Base-by-base conservation (phyloP, 2,329 filamentous ascomycete genomes). In the Botryosphaeria agaves region DNA sequence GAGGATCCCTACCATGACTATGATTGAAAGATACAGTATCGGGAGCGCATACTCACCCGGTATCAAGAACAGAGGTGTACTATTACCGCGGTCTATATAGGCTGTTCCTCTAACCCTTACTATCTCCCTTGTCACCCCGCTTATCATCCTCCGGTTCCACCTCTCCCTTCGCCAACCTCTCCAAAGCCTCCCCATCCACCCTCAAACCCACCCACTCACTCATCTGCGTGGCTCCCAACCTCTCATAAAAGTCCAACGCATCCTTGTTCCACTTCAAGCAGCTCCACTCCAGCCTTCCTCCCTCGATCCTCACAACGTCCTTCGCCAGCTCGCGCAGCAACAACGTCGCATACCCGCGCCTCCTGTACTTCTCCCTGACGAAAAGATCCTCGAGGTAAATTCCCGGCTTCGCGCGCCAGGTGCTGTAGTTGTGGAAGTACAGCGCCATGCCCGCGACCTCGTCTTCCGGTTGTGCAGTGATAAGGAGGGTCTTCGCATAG, bases 371-470 rank as follows among this genome's bases (percentile, higher is more conserved):
- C 1, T 72, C 66, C 41, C 72, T 65, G 24, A 98, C 82, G 46
- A 76, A 93, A n/a, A 95, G 61, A 48, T 95, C 87, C 53, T 95
- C 87, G 21, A 95, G 73, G 53, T 91, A 93, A 46, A 98, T 79
- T 3, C 87, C 87, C 0, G 85, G 72, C 27, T 69, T 70, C n/a
- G 79, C 71, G 6, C 79, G 71, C 89, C 89, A 95, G 1, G 87
- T 94, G 47, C 76, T 83, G 57, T 93, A 95, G 57, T 87, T 95
- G 64, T 87, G 84, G 53, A 92, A 95, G 59, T 84, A 94, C 24
- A 94, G 57, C 1, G 84, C 84, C 69, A 94, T 82, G 28, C 78
- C 83, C 0, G 72, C 79, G 52, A 69, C 47, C 18, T 51, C 44
- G 26, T 43, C 48, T 18, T 50, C 47, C 11, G 48, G 43, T 6